Conservation (phyloP, 1,284 basidiomycete genomes). For the Sparassis latifolia region DNA sequence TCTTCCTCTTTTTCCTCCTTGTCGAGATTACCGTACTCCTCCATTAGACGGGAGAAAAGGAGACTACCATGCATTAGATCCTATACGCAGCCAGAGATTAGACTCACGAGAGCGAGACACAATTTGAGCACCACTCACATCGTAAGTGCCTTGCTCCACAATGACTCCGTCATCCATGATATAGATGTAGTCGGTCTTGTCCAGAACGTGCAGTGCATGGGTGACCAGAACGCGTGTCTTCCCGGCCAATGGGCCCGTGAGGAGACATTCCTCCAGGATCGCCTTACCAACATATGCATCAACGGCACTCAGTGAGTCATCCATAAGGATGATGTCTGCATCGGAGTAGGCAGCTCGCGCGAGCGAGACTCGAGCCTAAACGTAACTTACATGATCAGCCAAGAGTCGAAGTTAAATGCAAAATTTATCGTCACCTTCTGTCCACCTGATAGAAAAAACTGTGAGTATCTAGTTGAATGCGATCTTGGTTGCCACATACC, state of each 20-base stretch:
- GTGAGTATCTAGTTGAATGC: neutral
- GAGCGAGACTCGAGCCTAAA: slow-evolving; percentile 71
- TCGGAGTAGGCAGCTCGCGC: slow-evolving; percentile 77
- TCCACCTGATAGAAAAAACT: slow-evolving; percentile 30
- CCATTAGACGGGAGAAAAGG: slow-evolving; percentile 54
- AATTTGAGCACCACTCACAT: slow-evolving; percentile 26
- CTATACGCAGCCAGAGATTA: slow-evolving; percentile 19
- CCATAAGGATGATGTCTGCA: slow-evolving; percentile 67
- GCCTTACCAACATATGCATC: slow-evolving; percentile 63
- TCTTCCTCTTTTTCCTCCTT: slow-evolving; percentile 23
- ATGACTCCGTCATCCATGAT: slow-evolving; percentile 67
- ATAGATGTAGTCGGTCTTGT: slow-evolving; percentile 63
- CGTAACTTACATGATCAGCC: slow-evolving; percentile 22
- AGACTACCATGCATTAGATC: slow-evolving; percentile 46
- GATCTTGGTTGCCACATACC: slow-evolving; percentile 25
- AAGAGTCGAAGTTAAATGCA: neutral
- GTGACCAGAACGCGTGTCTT: slow-evolving; percentile 75
- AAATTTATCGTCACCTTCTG: slow-evolving; percentile 36
- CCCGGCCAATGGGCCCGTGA: slow-evolving; percentile 47
- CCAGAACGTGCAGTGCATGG: slow-evolving; percentile 69
- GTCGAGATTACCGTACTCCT: slow-evolving; percentile 49
- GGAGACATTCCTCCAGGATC: slow-evolving; percentile 56
- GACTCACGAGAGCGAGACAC: too few species aligned
- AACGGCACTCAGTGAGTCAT: slow-evolving; percentile 69
- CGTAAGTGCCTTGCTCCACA: slow-evolving; percentile 57